Percentiles rank a stretch among this genome's conserved stretches.
These are phyloP conservation scores for Neonectria faginata DNA, from an alignment of 2,329 filamentous ascomycete genomes.

Conservation along the genomic window DNA sequence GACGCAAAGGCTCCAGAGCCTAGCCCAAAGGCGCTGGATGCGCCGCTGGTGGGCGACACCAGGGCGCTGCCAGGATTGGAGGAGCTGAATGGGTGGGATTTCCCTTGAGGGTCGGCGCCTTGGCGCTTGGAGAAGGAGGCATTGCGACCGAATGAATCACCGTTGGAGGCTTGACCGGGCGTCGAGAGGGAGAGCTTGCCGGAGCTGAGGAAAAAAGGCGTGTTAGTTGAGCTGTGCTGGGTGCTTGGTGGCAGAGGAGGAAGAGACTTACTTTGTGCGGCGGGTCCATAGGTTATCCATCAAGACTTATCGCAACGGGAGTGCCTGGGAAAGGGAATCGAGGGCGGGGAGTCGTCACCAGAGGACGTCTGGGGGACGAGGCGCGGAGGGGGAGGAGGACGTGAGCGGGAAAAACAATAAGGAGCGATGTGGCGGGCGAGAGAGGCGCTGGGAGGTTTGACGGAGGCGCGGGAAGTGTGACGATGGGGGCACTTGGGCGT, in stretches of 20 bases:
- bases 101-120: slow-evolving; percentile 78
- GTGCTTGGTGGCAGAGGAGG: slow-evolving; percentile 11
- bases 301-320: slow-evolving; percentile 52
- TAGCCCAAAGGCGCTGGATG: slow-evolving; percentile 90
- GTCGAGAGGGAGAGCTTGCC: slow-evolving; percentile 94
- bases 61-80: slow-evolving; percentile 74
- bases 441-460: slow-evolving; percentile 10
- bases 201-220: slow-evolving; percentile 63
- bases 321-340: slow-evolving; percentile 36
- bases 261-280: slow-evolving; percentile 78
- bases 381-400: slow-evolving; percentile 18
- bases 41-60: slow-evolving; percentile 64
- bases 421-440: slow-evolving; percentile 12
- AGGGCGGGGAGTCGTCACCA: slow-evolving; percentile 43
- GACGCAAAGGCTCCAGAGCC: slow-evolving; percentile 96
- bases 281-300: slow-evolving; percentile 82
- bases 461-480: slow-evolving; percentile 14
- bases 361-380: slow-evolving; percentile 34
- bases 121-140: slow-evolving; percentile 77
- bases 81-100: slow-evolving; percentile 78
- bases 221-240: slow-evolving; percentile 31
- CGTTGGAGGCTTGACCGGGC: slow-evolving; percentile 66
- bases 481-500: slow-evolving; percentile 12
- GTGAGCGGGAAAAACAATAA: slow-evolving; percentile 4
- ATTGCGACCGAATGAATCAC: slow-evolving; percentile 71